Evolutionary conservation across 306 rosid species (phyloP), one percentile per base, ranked within the genome.

Genomic region (Herpetospermum pedunculosum): DNA sequence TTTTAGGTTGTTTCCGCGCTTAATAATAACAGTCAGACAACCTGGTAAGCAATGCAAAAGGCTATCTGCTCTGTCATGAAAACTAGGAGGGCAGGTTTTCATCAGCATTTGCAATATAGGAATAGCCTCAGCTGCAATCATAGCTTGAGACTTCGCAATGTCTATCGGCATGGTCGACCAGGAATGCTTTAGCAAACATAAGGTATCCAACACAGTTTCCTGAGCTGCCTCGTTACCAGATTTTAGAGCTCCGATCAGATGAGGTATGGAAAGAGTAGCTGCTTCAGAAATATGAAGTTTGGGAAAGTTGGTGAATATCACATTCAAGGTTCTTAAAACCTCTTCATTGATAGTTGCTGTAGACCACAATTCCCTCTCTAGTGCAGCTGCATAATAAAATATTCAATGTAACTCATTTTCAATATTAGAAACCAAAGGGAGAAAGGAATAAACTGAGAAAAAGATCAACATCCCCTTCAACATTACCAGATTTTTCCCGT

Each of bases 31-130:
- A 53, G 98, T 94, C 88, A 94, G 85, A 85, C 96, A 91, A 79
- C 98, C 98, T 18, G 98, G 98, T 80, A 94, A 86, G 86, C 98
- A 89, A 78, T 91, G 97, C 86, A 94, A 84, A 44, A 94, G 84
- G 74, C 92, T 77, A 83, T 94, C 97, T 41, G 97, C 98, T 86
- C 95, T 89, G 81, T 94, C 98, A 76, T 94, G 97, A 79, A 94
- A 94, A 87, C 96, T 86, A 55, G 98, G 98, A 9, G 98, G 97
- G 83, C 96, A 91, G 65, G 98, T 87, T 84, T 91, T 94, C 97
- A 91, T 91, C 73, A 94, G 96, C 98, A 89, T 87, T 88, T 94
- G 98, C 82, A 94, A 82, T 59, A 88, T 89, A 74, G 98, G 98
- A 81, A 94, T 89, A 77, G 98, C 97, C 83, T 94, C 98, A 6